phyloP scores from a whole-genome alignment of 2,329 filamentous ascomycete genomes.

The Phialophora verrucosa region DNA sequence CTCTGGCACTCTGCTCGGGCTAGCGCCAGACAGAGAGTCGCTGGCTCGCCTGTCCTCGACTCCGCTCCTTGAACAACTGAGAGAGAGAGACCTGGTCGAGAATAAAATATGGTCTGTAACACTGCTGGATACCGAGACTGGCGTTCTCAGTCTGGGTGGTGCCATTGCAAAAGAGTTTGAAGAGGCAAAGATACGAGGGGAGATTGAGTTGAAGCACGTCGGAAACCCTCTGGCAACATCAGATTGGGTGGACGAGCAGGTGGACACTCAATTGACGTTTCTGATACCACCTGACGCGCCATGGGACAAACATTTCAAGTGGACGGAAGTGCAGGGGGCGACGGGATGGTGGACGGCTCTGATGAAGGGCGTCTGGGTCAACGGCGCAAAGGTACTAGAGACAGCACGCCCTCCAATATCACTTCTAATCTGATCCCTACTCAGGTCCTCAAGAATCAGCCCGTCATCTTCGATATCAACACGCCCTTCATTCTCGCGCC shows the following conservation, averaged over 20 bases:
- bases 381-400: slow-evolving; percentile 38
- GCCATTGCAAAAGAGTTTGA: slow-evolving; percentile 41
- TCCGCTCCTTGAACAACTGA: slow-evolving; percentile 40
- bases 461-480: slow-evolving; percentile 42
- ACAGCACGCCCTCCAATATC: not conserved
- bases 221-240: slow-evolving; percentile 25
- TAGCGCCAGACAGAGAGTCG: slow-evolving; percentile 38
- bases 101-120: slow-evolving; percentile 42
- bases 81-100: slow-evolving; percentile 32
- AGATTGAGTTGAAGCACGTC: slow-evolving; percentile 39
- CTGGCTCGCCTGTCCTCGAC: slow-evolving; percentile 40
- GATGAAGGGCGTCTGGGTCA: slow-evolving; percentile 44
- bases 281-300: slow-evolving; percentile 22
- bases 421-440: not conserved
- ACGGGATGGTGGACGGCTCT: slow-evolving; percentile 46
- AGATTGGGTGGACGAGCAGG: slow-evolving; percentile 31
- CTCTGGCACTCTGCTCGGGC: slow-evolving; percentile 43
- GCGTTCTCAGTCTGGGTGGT: slow-evolving; percentile 44
- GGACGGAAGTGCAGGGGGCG: slow-evolving; percentile 42
- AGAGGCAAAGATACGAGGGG: slow-evolving; percentile 39
- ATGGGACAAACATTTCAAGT: slow-evolving; percentile 41
- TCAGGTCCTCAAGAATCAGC: slow-evolving; percentile 43
- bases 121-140: slow-evolving; percentile 42
- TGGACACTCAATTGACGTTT: slow-evolving; percentile 25
- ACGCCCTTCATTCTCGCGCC: slow-evolving; percentile 39